Conservation (phyloP, 2,329 filamentous ascomycete species). For the Cordyceps fumosorosea region DNA sequence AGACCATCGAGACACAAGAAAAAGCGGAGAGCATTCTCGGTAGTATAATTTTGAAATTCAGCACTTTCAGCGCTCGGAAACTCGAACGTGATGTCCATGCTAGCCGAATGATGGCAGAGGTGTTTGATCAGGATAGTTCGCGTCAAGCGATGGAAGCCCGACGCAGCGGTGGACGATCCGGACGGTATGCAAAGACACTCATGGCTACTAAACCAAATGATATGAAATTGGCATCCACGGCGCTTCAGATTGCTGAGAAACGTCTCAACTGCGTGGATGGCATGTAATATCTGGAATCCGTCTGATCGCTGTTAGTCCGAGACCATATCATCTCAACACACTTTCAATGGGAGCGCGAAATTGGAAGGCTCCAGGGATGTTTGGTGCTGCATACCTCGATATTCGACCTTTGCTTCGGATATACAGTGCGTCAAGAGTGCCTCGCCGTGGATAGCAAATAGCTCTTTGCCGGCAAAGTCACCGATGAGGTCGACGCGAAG, state of each 20-base stretch:
- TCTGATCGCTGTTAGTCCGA: slow-evolving; percentile 24
- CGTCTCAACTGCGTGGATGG: slow-evolving; percentile 60
- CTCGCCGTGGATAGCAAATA: slow-evolving; percentile 68
- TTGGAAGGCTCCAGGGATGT: background rate
- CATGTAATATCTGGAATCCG: slow-evolving; percentile 67
- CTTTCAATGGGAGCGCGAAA: no score
- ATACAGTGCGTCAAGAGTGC: slow-evolving; percentile 62
- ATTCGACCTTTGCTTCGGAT: slow-evolving; percentile 56
- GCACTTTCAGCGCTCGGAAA: background rate
- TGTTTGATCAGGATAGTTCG: slow-evolving; percentile 60
- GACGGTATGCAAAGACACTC: slow-evolving; percentile 48
- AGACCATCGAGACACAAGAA: slow-evolving; percentile 11
- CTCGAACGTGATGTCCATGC: background rate
- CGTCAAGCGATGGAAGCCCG: slow-evolving; percentile 38
- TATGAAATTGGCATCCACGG: slow-evolving; percentile 63
- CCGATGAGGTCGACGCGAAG: slow-evolving; percentile 59
- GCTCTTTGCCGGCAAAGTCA: slow-evolving; percentile 67
- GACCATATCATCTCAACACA: background rate
- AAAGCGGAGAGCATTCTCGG: slow-evolving; percentile 5
- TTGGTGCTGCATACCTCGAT: slow-evolving; percentile 35
- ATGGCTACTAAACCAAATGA: slow-evolving; percentile 60
- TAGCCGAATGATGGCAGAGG: slow-evolving; percentile 29
- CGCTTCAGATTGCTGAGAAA: slow-evolving; percentile 55
- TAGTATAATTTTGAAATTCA: background rate
- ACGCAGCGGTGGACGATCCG: slow-evolving; percentile 7